A percentile compares a stretch with the other conserved stretches of the same genome.
phyloP scores from a whole-genome alignment of 2,329 filamentous ascomycete genomes.

The Arthroderma sp. region DNA sequence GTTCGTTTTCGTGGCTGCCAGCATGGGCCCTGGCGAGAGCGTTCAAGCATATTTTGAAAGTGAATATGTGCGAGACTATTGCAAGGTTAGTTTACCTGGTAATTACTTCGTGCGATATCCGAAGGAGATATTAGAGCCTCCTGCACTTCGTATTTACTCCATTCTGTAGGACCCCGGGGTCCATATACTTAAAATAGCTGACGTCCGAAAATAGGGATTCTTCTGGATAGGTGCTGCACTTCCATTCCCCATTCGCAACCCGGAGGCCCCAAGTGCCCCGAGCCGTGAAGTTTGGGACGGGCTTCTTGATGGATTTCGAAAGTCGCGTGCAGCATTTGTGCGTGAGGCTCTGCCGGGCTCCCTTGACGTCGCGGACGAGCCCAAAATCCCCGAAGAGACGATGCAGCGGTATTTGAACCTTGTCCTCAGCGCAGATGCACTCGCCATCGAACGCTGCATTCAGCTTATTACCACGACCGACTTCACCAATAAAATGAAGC shows the following conservation, averaged over 20 bases:
- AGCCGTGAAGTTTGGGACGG: conserved; percentile 16
- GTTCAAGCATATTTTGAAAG: conserved; percentile 15
- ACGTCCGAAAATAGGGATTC: conserved; percentile 11
- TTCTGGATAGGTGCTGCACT: conserved; percentile 17
- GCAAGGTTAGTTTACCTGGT: conserved; percentile 8
- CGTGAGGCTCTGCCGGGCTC: conserved; percentile 12
- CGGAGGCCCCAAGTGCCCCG: conserved; percentile 14
- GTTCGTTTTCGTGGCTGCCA: conserved; percentile 17
- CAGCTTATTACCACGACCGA: conserved; percentile 16
- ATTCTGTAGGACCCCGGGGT: too few species aligned
- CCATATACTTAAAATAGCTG: not conserved
- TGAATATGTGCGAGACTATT: conserved; percentile 13
- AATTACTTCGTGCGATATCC: too few species aligned
- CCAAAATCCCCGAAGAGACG: conserved; percentile 10
- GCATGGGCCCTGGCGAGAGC: conserved; percentile 20
- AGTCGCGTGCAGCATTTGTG: conserved; percentile 13
- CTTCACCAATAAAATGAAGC: conserved; percentile 15
- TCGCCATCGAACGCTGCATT: conserved; percentile 19
- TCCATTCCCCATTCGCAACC: conserved; percentile 13
- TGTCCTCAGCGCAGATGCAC: conserved; percentile 16
- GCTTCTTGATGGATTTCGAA: conserved; percentile 15
- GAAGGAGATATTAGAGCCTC: too few species aligned
- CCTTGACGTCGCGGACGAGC: conserved; percentile 13
- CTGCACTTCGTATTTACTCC: too few species aligned
- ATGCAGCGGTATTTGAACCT: conserved; percentile 14